A percentile compares a stretch with the other conserved stretches of the same genome.
Evolutionary conservation across 1,139 yeast genomes (phyloP).

Genomic region (Suhomyces taliae): DNA sequence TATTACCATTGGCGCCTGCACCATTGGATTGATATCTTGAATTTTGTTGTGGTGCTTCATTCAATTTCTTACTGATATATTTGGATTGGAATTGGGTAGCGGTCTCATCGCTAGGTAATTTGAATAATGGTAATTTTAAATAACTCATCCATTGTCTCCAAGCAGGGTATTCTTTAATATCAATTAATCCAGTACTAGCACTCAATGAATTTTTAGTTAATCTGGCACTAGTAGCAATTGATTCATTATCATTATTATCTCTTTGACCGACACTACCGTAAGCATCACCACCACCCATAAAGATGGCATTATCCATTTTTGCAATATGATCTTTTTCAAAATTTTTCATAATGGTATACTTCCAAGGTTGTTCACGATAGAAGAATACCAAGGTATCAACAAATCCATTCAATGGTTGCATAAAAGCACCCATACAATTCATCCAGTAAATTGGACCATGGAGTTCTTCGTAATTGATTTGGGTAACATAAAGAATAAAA

Average conservation of each 20-base stretch:
- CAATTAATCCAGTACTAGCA: conserved; percentile 26
- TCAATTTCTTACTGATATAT: conserved; percentile 21
- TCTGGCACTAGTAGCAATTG: conserved; percentile 28
- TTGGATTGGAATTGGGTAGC: conserved; percentile 28
- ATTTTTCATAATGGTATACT: conserved; percentile 43
- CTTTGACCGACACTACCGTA: conserved; percentile 4
- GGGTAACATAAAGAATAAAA: conserved; percentile 66
- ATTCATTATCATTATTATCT: conserved; percentile 18
- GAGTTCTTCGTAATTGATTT: conserved; percentile 47
- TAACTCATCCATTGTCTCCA: conserved; percentile 41
- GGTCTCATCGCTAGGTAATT: conserved; percentile 41
- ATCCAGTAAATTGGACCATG: conserved; percentile 64
- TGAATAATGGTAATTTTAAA: conserved; percentile 43
- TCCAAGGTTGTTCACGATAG: conserved; percentile 79
- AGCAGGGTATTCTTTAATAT: conserved; percentile 22
- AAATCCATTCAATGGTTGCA: conserved; percentile 79
- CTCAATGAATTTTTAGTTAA: conserved; percentile 27
- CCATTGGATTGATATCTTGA: conserved; percentile 1
- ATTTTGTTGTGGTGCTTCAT: background rate
- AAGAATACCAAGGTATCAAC: conserved; percentile 77
- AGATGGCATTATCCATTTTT: conserved; percentile 26
- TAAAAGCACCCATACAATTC: conserved; percentile 64
- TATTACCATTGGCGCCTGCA: conserved; percentile 14
- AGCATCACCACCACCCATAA: background rate
- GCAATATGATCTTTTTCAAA: conserved; percentile 37